Percentiles rank a stretch among this genome's conserved stretches.
These are phyloP conservation scores for Populus nigra DNA, from an alignment of 345 rosid genomes.

Conservation along the genomic window DNA sequence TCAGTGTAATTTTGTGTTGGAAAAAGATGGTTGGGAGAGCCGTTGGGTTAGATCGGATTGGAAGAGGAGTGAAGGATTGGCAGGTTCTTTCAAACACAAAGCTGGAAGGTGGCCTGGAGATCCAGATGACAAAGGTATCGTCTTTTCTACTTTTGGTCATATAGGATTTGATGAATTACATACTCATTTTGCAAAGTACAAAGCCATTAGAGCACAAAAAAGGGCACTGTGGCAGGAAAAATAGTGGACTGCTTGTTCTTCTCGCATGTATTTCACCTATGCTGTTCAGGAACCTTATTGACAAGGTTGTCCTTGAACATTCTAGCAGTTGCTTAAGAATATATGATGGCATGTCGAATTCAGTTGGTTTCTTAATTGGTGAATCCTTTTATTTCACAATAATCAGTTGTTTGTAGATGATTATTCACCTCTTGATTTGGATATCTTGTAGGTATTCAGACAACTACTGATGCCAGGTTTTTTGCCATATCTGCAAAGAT, in stretches of 20 bases:
- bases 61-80: slow-evolving; percentile 19
- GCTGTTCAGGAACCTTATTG: neutral
- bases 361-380: neutral
- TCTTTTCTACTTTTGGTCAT: too few species aligned
- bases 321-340: neutral
- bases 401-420: neutral
- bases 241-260: too few species aligned
- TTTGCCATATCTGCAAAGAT: slow-evolving; percentile 86
- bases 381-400: neutral
- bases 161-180: neutral
- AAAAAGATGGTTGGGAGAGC: slow-evolving; percentile 82
- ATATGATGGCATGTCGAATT: neutral
- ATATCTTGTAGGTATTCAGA: slow-evolving; percentile 69
- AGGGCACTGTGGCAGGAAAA: neutral
- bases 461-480: slow-evolving; percentile 76
- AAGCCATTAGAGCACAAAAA: neutral
- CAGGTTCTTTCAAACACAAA: slow-evolving; percentile 21
- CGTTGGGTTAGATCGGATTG: slow-evolving; percentile 60
- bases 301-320: neutral
- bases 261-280: neutral
- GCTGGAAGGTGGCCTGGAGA: slow-evolving; percentile 20
- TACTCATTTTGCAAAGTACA: neutral
- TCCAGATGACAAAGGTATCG: slow-evolving; percentile 21
- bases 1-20: neutral
- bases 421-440: neutral